These are phyloP conservation scores for Fonsecaea erecta DNA, from an alignment of 2,329 filamentous ascomycete genomes.

Conservation along the genomic window DNA sequence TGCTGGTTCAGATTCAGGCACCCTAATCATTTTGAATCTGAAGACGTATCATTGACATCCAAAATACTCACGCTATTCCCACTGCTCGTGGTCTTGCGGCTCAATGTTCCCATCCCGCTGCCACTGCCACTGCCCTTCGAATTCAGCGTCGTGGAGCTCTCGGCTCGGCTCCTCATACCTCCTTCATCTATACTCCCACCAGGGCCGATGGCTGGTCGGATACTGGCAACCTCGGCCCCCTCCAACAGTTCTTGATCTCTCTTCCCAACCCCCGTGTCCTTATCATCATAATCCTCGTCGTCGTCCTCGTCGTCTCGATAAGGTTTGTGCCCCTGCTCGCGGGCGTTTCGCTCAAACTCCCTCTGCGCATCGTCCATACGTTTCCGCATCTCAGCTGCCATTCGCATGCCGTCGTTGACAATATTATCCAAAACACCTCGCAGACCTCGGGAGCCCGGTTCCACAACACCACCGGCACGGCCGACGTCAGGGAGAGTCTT, in stretches of 20 bases:
- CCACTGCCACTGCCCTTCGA: conserved; percentile 8
- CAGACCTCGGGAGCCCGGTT: conserved; percentile 74
- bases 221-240: conserved; percentile 70
- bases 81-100: conserved; percentile 16
- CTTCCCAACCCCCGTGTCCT: conserved; percentile 43
- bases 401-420: conserved; percentile 94
- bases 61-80: conserved; percentile 25
- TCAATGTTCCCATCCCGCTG: conserved; percentile 9
- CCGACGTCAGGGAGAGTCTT: conserved; percentile 40
- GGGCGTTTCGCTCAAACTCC: conserved; percentile 82
- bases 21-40: conserved; percentile 11
- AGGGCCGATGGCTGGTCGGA: conserved; percentile 40
- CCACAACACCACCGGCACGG: conserved; percentile 63
- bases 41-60: conserved; percentile 27
- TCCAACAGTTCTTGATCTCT: conserved; percentile 71
- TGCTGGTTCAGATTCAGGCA: neutral
- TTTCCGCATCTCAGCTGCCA: conserved; percentile 87
- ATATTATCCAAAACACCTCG: conserved; percentile 96
- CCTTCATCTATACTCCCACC: conserved; percentile 13
- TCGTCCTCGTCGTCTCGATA: conserved; percentile 58
- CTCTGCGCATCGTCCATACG: conserved; percentile 95
- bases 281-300: conserved; percentile 53
- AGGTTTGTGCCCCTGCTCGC: conserved; percentile 60
- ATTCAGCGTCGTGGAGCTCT: conserved; percentile 15
- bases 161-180: conserved; percentile 23